Conservation (phyloP, 768 basidiomycete genomes). For the Naganishia vaughanmartiniae region DNA sequence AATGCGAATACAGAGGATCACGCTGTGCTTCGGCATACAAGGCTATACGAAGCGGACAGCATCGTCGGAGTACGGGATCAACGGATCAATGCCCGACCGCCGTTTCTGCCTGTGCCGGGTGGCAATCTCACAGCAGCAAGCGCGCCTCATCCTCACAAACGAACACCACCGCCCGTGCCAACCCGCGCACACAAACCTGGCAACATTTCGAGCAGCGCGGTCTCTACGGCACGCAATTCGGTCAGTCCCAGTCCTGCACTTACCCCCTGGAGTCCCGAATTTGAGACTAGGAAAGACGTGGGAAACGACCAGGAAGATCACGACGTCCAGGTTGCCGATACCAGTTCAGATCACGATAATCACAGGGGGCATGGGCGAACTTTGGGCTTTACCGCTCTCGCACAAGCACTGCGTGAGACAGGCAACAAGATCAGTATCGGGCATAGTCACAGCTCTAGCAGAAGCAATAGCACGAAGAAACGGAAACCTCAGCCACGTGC, state of each 20-base stretch:
- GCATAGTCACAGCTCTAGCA: background rate
- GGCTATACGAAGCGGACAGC: background rate
- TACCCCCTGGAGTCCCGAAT: conserved; percentile 20
- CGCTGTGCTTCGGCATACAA: background rate
- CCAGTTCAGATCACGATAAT: background rate
- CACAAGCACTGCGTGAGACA: conserved; percentile 25
- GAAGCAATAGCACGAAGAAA: background rate
- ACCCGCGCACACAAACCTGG: conserved; percentile 27
- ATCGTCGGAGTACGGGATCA: conserved; percentile 18
- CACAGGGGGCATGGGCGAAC: conserved; percentile 6
- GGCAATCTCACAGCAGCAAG: background rate
- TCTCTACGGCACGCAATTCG: conserved; percentile 4
- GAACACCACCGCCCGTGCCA: conserved; percentile 31
- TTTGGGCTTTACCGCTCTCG: conserved; percentile 24
- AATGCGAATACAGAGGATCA: background rate
- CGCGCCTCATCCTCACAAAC: background rate
- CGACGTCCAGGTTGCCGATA: background rate
- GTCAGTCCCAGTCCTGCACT: conserved; percentile 1
- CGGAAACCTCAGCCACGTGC: background rate
- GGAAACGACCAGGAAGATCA: background rate
- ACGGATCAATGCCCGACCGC: background rate
- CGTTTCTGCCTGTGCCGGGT: background rate
- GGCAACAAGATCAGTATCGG: conserved; percentile 15
- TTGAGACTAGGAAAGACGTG: background rate
- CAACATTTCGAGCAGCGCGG: background rate